A percentile compares a stretch with the other conserved stretches of the same genome.
These are phyloP conservation scores for Sporisorium sorghi DNA, from an alignment of 1,284 basidiomycete species.

Conservation along the genomic window DNA sequence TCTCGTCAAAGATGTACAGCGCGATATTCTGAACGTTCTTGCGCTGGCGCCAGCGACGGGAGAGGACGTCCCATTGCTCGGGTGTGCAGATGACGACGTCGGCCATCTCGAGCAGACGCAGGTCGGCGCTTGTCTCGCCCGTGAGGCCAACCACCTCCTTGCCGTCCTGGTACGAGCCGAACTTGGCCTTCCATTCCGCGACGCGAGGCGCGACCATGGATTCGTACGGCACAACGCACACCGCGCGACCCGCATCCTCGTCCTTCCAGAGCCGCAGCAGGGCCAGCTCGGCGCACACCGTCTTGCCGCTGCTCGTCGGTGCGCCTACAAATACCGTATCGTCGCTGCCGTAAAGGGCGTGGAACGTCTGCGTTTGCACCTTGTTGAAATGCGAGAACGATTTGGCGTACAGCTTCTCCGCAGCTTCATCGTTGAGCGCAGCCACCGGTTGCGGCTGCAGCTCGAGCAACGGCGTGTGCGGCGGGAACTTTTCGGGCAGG, in stretches of 20 bases:
- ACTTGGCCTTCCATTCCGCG: conserved; percentile 88
- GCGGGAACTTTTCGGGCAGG: conserved; percentile 94
- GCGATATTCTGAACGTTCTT: conserved; percentile 96
- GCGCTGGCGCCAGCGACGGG: conserved; percentile 92
- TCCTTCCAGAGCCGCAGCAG: conserved; percentile 91
- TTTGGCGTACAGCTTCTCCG: conserved; percentile 80
- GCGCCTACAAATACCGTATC: conserved; percentile 96
- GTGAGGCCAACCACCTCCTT: conserved; percentile 93
- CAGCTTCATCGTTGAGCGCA: conserved; percentile 90
- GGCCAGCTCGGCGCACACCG: conserved; percentile 95
- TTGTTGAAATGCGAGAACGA: conserved; percentile 91
- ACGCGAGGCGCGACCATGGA: conserved; percentile 95
- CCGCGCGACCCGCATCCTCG: conserved; percentile 79
- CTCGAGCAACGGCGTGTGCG: conserved; percentile 90
- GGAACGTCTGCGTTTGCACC: conserved; percentile 99
- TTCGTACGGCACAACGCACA: conserved; percentile 95
- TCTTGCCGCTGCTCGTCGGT: conserved; percentile 96
- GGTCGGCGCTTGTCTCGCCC: conserved; percentile 92
- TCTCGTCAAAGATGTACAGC: conserved; percentile 92
- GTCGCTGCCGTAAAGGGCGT: conserved; percentile 93
- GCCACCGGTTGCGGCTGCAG: conserved; percentile 89
- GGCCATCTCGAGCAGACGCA: conserved; percentile 80
- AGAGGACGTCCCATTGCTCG: conserved; percentile 92
- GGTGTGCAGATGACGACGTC: conserved; percentile 93
- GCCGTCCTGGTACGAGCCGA: conserved; percentile 82